A percentile compares a stretch with the other conserved stretches of the same genome.
Conservation (phyloP, 2,329 filamentous ascomycete species). For the Penicillium sclerotiorum region DNA sequence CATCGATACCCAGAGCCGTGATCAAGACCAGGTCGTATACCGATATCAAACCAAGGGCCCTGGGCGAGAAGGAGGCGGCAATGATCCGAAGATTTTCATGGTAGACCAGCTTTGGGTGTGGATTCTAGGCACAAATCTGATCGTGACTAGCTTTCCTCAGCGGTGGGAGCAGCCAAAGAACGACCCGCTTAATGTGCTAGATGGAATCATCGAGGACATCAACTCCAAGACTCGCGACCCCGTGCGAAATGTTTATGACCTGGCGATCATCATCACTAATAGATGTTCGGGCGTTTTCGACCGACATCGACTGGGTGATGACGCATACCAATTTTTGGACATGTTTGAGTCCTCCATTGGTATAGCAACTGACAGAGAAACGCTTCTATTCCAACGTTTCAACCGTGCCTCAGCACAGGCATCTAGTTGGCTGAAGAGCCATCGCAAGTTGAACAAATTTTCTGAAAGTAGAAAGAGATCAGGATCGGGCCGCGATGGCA, state of each 20-base stretch:
- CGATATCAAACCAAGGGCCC: constrained; percentile 54
- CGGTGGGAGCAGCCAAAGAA: constrained; percentile 59
- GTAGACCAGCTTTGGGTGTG: constrained; percentile 71
- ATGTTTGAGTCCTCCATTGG: constrained; percentile 70
- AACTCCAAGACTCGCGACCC: constrained; percentile 65
- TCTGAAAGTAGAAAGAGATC: constrained; percentile 11
- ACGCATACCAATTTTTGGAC: constrained; percentile 66
- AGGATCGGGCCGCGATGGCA: constrained; percentile 2
- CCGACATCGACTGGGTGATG: constrained; percentile 59
- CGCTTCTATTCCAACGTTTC: constrained; percentile 62
- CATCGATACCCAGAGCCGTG: constrained; percentile 59
- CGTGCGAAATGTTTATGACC: constrained; percentile 63
- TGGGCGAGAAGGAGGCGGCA: constrained; percentile 32
- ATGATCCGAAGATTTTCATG: constrained; percentile 65
- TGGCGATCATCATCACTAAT: constrained; percentile 63
- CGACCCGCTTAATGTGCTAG: constrained; percentile 65
- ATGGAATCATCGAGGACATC: constrained; percentile 64
- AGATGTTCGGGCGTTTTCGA: constrained; percentile 65
- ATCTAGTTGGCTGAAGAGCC: constrained; percentile 56
- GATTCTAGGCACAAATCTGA: constrained; percentile 60
- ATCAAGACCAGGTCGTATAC: constrained; percentile 67
- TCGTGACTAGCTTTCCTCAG: constrained; percentile 52
- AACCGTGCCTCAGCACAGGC: constrained; percentile 61
- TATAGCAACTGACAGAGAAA: constrained; percentile 55
- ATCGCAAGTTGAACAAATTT: constrained; percentile 47